Evolutionary conservation across 2,329 filamentous ascomycete genomes (phyloP).

Genomic region (Gaeumannomyces tritici): DNA sequence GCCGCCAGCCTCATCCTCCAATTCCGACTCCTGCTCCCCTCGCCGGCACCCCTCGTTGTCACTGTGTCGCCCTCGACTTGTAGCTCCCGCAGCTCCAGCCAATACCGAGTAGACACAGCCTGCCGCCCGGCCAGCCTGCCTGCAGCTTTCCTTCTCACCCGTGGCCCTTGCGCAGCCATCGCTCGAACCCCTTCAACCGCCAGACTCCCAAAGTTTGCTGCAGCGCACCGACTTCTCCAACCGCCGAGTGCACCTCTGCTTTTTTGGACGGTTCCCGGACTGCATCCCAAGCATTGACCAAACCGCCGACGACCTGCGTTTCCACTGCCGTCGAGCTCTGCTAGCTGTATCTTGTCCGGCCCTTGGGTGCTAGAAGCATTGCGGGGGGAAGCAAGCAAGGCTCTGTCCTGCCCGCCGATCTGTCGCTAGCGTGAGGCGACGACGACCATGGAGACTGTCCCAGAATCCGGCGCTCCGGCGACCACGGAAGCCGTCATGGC

Average conservation of each 20-base stretch:
- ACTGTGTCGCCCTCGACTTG: neutral
- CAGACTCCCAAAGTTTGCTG: neutral
- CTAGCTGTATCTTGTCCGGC: neutral
- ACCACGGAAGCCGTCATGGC: neutral
- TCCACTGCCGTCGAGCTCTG: neutral
- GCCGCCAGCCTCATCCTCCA: neutral
- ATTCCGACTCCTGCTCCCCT: neutral
- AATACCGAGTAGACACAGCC: neutral
- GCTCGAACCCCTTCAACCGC: too few relatives aligned
- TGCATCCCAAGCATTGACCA: neutral
- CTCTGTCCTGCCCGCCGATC: neutral
- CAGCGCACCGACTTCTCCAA: neutral
- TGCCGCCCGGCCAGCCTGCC: too few relatives aligned
- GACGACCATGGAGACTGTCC: neutral
- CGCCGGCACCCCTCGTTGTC: neutral
- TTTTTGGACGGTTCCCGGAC: neutral
- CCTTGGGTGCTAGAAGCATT: neutral
- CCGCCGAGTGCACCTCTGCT: neutral
- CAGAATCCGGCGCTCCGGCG: neutral
- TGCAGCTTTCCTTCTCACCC: neutral
- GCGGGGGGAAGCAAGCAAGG: neutral
- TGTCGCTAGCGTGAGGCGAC: neutral
- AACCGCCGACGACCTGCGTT: neutral
- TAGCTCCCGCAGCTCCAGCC: neutral
- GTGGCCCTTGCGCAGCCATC: too few relatives aligned